Conservation (phyloP, 148 eudicot species). For the Heliosperma pusillum region DNA sequence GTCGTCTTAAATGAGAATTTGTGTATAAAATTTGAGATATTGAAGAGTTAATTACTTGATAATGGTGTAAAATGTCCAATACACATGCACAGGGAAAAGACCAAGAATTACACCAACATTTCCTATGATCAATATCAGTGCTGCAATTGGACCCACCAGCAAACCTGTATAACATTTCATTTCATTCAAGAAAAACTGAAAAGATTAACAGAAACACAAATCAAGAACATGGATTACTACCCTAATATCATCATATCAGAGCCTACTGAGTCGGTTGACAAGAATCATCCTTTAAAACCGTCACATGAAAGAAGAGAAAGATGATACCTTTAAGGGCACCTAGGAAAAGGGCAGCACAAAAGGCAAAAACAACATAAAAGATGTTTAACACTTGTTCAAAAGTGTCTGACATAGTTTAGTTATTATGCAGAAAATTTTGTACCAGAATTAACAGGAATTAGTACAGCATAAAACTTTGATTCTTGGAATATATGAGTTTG, state of each 20-base stretch:
- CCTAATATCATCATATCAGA: background rate
- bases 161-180: slow-evolving; percentile 41
- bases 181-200: background rate
- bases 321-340: slow-evolving; percentile 77
- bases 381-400: slow-evolving; percentile 43
- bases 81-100: slow-evolving; percentile 80
- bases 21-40: background rate
- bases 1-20: too few species aligned
- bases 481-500: background rate
- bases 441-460: background rate
- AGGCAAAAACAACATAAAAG: slow-evolving; percentile 65
- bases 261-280: too few species aligned
- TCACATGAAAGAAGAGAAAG: slow-evolving; percentile 6
- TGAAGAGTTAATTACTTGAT: slow-evolving; percentile 48
- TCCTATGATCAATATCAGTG: slow-evolving; percentile 66
- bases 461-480: too few species aligned
- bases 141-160: slow-evolving; percentile 89
- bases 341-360: slow-evolving; percentile 66
- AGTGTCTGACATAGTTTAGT: slow-evolving; percentile 34
- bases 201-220: background rate
- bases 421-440: background rate
- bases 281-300: too few species aligned
- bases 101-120: slow-evolving; percentile 72
- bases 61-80: slow-evolving; percentile 76
- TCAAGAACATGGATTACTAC: too few species aligned